Conservation (phyloP, 768 basidiomycete species). For the Boletus rufocinnamomeus region DNA sequence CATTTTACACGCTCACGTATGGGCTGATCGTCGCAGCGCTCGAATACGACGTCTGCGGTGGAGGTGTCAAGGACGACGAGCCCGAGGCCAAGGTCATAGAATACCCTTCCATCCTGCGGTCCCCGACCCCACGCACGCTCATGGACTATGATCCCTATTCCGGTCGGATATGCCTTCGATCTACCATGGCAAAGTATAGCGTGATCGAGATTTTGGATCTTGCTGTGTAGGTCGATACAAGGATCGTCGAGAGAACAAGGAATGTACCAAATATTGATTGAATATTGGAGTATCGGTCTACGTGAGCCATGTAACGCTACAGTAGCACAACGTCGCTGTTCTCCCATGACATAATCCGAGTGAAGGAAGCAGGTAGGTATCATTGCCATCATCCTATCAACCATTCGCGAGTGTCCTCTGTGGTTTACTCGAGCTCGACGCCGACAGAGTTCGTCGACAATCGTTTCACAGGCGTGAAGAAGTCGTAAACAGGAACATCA, state of each 20-base stretch:
- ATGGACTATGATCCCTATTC: slow-evolving; percentile 26
- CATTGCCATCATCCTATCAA: too few species aligned
- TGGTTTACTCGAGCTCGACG: too few species aligned
- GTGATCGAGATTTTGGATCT: slow-evolving; percentile 22
- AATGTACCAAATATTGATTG: too few species aligned
- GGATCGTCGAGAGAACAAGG: too few species aligned
- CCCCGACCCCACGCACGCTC: not conserved
- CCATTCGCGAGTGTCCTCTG: too few species aligned
- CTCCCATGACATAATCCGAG: too few species aligned
- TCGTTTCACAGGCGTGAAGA: too few species aligned
- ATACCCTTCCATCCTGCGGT: slow-evolving; percentile 6
- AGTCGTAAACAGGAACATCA: too few species aligned
- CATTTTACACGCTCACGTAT: not conserved
- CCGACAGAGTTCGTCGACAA: too few species aligned
- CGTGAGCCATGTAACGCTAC: not conserved
- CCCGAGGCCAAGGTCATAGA: not conserved
- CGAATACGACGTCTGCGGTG: slow-evolving; percentile 11
- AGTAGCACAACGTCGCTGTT: too few species aligned
- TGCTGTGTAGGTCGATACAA: slow-evolving; percentile 2
- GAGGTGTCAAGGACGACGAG: too few species aligned
- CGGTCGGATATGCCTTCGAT: slow-evolving; percentile 19
- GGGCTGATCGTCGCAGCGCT: slow-evolving; percentile 7
- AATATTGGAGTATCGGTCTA: not conserved
- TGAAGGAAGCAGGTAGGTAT: too few species aligned
- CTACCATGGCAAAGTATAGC: not conserved